These are phyloP conservation scores for Vinca minor DNA, from an alignment of 257 asterid species.

Conservation along the genomic window DNA sequence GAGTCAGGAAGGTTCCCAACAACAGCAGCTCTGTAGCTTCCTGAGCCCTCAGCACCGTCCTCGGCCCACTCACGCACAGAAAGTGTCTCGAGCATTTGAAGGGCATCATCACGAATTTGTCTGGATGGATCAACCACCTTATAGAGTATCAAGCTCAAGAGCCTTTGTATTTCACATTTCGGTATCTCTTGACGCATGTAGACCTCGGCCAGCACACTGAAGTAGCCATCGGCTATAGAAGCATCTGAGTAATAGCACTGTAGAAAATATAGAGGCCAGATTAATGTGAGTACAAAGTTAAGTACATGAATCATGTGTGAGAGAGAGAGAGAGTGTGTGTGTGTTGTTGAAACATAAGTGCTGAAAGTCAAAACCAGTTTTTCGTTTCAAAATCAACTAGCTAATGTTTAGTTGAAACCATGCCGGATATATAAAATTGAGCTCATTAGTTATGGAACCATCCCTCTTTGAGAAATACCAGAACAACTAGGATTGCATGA, in stretches of 20 bases:
- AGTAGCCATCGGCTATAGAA: conserved; percentile 98
- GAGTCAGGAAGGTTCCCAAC: conserved; percentile 99
- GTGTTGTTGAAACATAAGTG: neutral
- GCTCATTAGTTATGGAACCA: neutral
- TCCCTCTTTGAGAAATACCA: neutral
- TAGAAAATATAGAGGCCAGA: conserved; percentile 14
- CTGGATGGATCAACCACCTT: conserved; percentile 99
- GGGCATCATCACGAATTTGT: conserved; percentile 99
- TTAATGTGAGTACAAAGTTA: conserved; percentile 13
- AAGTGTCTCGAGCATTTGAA: conserved; percentile 99
- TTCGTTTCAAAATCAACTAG: neutral
- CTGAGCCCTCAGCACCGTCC: conserved; percentile 84
- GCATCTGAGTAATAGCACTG: conserved; percentile 99
- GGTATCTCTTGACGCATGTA: conserved; percentile 99
- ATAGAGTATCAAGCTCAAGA: conserved; percentile 89
- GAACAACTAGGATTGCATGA: neutral
- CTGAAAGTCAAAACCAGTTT: neutral
- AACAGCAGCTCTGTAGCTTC: conserved; percentile 93
- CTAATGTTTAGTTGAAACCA: neutral
- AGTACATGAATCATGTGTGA: conserved; percentile 14
- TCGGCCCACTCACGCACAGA: conserved; percentile 98
- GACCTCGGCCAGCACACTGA: conserved; percentile 98
- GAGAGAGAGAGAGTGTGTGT: too few relatives aligned
- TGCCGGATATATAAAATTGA: neutral
- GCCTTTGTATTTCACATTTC: conserved; percentile 95